Conservation (phyloP, 2,329 filamentous ascomycete species). For the Biscogniauxia sp. region DNA sequence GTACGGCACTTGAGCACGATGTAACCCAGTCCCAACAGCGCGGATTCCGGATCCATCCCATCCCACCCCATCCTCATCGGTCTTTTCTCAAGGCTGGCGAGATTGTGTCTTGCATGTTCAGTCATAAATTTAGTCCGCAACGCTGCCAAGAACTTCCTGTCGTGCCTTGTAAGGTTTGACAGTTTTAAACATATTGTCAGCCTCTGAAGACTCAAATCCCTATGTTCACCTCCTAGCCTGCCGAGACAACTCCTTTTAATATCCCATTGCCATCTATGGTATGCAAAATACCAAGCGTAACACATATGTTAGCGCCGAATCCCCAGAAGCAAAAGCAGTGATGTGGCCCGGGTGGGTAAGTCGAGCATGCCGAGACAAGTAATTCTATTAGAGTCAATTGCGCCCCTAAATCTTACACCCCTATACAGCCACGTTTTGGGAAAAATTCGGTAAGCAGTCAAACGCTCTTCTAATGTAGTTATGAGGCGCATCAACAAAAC, state of each 20-base stretch:
- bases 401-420: not conserved
- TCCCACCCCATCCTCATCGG: not conserved
- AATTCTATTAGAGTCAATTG: not conserved
- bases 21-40: not conserved
- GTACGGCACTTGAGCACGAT: not conserved
- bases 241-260: not conserved
- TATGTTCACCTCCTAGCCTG: not conserved
- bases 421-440: not conserved
- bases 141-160: not conserved
- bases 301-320: not conserved
- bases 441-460: not conserved
- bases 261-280: not conserved
- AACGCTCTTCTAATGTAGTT: not conserved
- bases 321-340: not conserved
- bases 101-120: not conserved
- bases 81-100: not conserved
- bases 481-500: not conserved
- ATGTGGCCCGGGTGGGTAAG: not conserved
- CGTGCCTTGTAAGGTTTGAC: not conserved
- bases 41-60: not conserved
- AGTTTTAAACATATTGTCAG: not conserved
- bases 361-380: not conserved
- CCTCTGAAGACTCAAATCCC: not conserved
- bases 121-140: not conserved
- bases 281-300: not conserved